Percentiles rank a stretch among this genome's conserved stretches.
Conservation (phyloP, 2,329 filamentous ascomycete genomes). For the Pseudogymnoascus sp. region DNA sequence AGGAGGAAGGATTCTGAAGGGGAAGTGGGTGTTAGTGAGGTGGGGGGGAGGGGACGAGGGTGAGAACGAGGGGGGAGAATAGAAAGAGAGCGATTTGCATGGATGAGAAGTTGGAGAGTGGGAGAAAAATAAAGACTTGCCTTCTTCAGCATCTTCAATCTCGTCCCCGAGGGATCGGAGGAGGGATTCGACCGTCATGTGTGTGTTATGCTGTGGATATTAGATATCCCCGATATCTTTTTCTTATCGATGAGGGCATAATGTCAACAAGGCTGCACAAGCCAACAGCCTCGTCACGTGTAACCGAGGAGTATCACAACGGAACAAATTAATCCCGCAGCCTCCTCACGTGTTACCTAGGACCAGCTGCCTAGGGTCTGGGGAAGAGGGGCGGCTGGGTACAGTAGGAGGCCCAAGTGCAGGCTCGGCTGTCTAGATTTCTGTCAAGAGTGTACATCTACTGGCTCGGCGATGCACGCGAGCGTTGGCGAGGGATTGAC, state of each 20-base stretch:
- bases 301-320: background rate
- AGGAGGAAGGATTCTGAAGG: constrained; percentile 74
- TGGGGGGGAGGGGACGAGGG: background rate
- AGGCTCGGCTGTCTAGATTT: background rate
- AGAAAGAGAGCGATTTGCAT: background rate
- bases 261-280: background rate
- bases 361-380: background rate
- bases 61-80: background rate
- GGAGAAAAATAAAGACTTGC: constrained; percentile 30
- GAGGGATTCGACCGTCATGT: constrained; percentile 30
- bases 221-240: background rate
- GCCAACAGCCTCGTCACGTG: background rate
- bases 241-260: background rate
- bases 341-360: background rate
- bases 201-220: background rate
- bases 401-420: background rate
- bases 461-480: background rate
- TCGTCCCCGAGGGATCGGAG: constrained; percentile 40
- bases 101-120: background rate
- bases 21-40: background rate
- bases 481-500: background rate
- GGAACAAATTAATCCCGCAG: background rate
- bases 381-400: background rate
- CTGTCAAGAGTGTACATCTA: background rate
- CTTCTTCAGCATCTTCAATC: constrained; percentile 52